Evolutionary conservation across 768 basidiomycete species (phyloP).

Genomic region (Phlebiopsis gigantea): DNA sequence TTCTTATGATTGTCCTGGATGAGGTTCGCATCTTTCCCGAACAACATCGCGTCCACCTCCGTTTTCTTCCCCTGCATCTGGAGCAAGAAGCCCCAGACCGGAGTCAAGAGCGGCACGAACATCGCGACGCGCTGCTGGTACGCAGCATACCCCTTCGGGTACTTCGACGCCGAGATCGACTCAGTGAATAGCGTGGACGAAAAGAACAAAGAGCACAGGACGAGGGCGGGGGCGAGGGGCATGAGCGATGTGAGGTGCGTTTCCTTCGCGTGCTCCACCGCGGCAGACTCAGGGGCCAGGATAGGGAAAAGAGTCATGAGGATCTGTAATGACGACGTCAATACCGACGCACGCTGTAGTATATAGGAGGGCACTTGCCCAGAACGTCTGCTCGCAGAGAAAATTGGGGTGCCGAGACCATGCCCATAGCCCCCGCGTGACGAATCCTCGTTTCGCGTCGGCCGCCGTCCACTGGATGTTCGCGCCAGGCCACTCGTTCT

Average conservation of each 20-base stretch:
- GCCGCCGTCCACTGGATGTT: constrained; percentile 60
- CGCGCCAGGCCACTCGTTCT: constrained; percentile 60
- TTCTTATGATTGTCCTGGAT: neutral
- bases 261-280: constrained; percentile 15
- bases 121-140: constrained; percentile 80
- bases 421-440: constrained; percentile 80
- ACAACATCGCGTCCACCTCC: constrained; percentile 38
- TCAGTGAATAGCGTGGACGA: constrained; percentile 80
- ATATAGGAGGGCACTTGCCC: constrained; percentile 46
- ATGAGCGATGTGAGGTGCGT: constrained; percentile 24
- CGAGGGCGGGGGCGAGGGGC: constrained; percentile 49
- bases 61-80: constrained; percentile 31
- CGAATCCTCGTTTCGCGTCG: constrained; percentile 76
- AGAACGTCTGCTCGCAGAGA: constrained; percentile 83
- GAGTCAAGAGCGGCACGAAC: constrained; percentile 54
- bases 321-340: constrained; percentile 36
- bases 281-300: constrained; percentile 34
- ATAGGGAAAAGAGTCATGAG: constrained; percentile 67
- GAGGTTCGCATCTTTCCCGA: constrained; percentile 26
- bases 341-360: neutral
- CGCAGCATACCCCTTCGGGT: constrained; percentile 59
- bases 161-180: constrained; percentile 70
- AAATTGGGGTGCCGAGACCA: constrained; percentile 93
- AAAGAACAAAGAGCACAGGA: constrained; percentile 67
- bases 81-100: constrained; percentile 38